Conservation (phyloP, 352 stramenopile genomes). For the Phytopythium delawarense region DNA sequence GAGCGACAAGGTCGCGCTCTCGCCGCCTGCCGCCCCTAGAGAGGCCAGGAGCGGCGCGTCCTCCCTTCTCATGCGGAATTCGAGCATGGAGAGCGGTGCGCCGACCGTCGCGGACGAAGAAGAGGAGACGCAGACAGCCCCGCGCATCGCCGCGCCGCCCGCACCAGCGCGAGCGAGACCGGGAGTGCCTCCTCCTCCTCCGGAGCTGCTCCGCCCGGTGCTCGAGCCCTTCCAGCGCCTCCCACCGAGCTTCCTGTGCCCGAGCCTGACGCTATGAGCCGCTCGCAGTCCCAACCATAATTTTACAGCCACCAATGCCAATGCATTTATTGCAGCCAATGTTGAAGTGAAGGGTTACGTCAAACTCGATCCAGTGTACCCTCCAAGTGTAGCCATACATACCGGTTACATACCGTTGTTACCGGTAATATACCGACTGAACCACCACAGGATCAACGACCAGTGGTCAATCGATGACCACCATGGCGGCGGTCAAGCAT, state of each 20-base stretch:
- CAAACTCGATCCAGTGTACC: neutral
- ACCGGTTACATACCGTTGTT: slow-evolving; percentile 5
- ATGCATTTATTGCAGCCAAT: neutral
- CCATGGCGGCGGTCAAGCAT: slow-evolving; percentile 40
- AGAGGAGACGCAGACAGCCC: slow-evolving; percentile 6
- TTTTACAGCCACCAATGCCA: neutral
- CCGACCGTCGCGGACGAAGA: slow-evolving; percentile 8
- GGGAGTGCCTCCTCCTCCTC: neutral
- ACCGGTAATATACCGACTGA: slow-evolving; percentile 7
- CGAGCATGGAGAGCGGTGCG: slow-evolving; percentile 6
- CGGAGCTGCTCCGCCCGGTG: neutral
- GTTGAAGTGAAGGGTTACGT: neutral
- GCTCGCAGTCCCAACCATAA: neutral
- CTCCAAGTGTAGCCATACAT: slow-evolving; percentile 14
- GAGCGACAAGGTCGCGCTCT: neutral
- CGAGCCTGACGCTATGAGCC: neutral
- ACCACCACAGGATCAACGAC: neutral
- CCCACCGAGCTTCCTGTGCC: neutral
- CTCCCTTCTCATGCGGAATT: neutral
- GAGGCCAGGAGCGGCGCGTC: neutral
- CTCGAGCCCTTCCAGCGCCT: neutral
- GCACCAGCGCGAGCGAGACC: neutral
- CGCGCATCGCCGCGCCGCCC: neutral
- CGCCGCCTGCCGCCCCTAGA: neutral
- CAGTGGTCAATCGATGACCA: neutral